Evolutionary conservation across 495 filamentous ascomycete species (phyloP).

Genomic region (Cairneyella variabilis): DNA sequence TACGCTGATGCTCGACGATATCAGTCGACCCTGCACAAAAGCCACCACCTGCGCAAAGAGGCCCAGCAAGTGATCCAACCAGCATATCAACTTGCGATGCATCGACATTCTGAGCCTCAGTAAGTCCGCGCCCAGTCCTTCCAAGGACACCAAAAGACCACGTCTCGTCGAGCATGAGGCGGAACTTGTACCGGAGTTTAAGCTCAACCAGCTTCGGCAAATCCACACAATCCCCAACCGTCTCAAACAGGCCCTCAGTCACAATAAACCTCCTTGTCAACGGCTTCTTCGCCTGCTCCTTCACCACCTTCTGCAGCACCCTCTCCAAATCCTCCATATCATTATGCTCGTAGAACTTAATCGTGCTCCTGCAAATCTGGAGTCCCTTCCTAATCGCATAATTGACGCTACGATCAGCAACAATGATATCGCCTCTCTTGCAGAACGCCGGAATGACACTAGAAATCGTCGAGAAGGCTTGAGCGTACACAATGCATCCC

Average conservation of each 20-base stretch:
- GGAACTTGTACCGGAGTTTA: constrained; percentile 93
- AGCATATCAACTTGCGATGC: constrained; percentile 91
- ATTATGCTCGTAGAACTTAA: constrained; percentile 94
- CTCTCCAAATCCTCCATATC: constrained; percentile 90
- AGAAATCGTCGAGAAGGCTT: constrained; percentile 91
- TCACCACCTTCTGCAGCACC: constrained; percentile 77
- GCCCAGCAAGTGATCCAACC: constrained; percentile 84
- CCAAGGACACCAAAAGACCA: constrained; percentile 95
- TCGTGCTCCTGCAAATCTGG: constrained; percentile 84
- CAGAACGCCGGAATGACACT: constrained; percentile 94
- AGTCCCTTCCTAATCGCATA: constrained; percentile 92
- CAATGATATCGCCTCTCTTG: constrained; percentile 96
- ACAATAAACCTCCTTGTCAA: constrained; percentile 93
- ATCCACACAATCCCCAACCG: constrained; percentile 78
- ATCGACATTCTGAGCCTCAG: constrained; percentile 95
- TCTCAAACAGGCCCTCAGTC: constrained; percentile 93
- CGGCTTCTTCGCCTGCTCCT: constrained; percentile 80
- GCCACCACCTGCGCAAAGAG: constrained; percentile 86
- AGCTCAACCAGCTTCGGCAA: constrained; percentile 87
- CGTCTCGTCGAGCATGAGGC: constrained; percentile 93
- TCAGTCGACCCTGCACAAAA: constrained; percentile 90
- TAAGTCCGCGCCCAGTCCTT: constrained; percentile 83
- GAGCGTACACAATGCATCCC: constrained; percentile 89
- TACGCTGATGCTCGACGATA: constrained; percentile 92
- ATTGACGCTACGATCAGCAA: constrained; percentile 93